A percentile compares a stretch with the other conserved stretches of the same genome.
phyloP scores from a whole-genome alignment of 495 filamentous ascomycete species.

The Aspergillus sclerotioniger region DNA sequence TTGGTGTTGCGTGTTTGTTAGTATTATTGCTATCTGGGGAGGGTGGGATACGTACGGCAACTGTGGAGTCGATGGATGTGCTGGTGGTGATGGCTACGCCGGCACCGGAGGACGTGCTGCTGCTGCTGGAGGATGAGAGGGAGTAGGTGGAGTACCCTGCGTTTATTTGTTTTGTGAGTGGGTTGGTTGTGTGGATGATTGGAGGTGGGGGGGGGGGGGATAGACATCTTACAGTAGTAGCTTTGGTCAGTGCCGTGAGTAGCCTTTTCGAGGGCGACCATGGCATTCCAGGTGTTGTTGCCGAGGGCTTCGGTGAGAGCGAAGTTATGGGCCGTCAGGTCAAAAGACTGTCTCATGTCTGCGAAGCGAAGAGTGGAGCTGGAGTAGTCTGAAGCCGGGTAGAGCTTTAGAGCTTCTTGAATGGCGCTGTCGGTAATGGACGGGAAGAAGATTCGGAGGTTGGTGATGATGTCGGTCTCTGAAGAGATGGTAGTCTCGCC shows the following conservation, averaged over 20 bases:
- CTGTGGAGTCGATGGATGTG: conserved; percentile 11
- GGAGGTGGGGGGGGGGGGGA: too few relatives aligned
- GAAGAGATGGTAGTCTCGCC: neutral
- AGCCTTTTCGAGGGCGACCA: neutral
- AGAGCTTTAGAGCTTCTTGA: neutral
- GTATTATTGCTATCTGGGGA: neutral
- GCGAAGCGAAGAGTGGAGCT: neutral
- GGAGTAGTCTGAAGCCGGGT: neutral
- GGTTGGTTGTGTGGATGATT: neutral
- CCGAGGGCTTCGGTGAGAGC: neutral
- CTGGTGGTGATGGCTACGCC: conserved; percentile 10
- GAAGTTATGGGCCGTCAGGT: neutral
- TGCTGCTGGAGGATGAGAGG: conserved; percentile 12
- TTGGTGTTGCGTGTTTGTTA: neutral
- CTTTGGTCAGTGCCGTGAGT: neutral
- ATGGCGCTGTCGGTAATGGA: neutral
- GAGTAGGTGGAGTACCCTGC: conserved; percentile 32
- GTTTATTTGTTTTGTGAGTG: neutral
- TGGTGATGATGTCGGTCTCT: neutral
- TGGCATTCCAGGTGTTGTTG: neutral
- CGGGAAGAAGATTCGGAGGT: neutral
- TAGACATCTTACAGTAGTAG: neutral
- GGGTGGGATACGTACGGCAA: conserved; percentile 13
- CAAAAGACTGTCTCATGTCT: neutral
- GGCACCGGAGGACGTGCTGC: conserved; percentile 6